These are phyloP conservation scores for Hypoxylon sp. DNA, from an alignment of 2,329 filamentous ascomycete species.

Conservation along the genomic window DNA sequence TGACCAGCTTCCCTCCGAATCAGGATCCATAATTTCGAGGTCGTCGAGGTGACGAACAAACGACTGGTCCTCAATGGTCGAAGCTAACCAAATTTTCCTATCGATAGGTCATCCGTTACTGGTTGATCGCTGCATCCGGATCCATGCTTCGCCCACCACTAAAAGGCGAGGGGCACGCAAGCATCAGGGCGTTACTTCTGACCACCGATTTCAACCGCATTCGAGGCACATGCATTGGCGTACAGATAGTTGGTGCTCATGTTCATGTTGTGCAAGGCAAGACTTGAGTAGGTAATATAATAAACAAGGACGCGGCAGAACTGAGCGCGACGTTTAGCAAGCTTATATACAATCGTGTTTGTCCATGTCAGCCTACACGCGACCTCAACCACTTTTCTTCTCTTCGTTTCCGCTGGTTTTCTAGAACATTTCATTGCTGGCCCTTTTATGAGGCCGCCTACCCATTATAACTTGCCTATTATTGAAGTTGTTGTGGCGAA, in stretches of 20 bases:
- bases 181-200: slow-evolving; percentile 3
- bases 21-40: slow-evolving; percentile 32
- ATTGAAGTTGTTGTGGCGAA: slow-evolving; percentile 37
- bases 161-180: slow-evolving; percentile 10
- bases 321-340: slow-evolving; percentile 38
- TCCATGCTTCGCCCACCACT: slow-evolving; percentile 18
- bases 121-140: slow-evolving; percentile 43
- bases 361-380: slow-evolving; percentile 19
- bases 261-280: slow-evolving; percentile 35
- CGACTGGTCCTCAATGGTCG: slow-evolving; percentile 29
- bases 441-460: slow-evolving; percentile 38
- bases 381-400: slow-evolving; percentile 21
- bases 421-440: slow-evolving; percentile 18
- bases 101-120: slow-evolving; percentile 45
- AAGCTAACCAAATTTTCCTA: slow-evolving; percentile 33
- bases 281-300: slow-evolving; percentile 35
- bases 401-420: slow-evolving; percentile 11
- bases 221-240: slow-evolving; percentile 36
- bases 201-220: slow-evolving; percentile 31
- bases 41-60: slow-evolving; percentile 33
- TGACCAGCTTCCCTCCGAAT: slow-evolving; percentile 29
- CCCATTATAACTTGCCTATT: slow-evolving; percentile 12
- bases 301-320: slow-evolving; percentile 44
- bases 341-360: slow-evolving; percentile 29
- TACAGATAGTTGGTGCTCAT: slow-evolving; percentile 28